Evolutionary conservation across 164 flowering plant genomes (phyloP), one percentile per base, ranked within the genome.

Genomic region (Malania oleifera): DNA sequence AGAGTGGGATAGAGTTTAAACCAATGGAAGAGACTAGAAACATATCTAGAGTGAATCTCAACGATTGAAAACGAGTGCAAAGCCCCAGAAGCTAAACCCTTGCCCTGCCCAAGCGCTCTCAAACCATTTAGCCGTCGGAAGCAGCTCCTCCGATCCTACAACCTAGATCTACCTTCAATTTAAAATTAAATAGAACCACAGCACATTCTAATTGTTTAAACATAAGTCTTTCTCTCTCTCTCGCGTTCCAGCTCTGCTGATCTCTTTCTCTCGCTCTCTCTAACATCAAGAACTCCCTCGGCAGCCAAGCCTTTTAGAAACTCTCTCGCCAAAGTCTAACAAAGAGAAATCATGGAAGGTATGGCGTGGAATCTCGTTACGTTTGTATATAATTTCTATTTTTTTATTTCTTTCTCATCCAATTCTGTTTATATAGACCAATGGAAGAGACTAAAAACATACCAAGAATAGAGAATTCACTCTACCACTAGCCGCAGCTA

Each of bases 111-210:
- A 18, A 25, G 49, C 63, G 63, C 63, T 4, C 49, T 45, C 6
- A 19, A 46, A 18, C 3, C 2, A 25, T 45, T 31, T 66, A 66
- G 70, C 68, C 68, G 68, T 65, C 58, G 22, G 63, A 38, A 56
- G 14, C 0, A 57, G 1, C 27, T 15, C 29, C 24, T 5, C 41
- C 44, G 26, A 63, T 54, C 71, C 15, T 29, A 57, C 75, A 68
- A 68, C 58, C 58, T 40, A 26, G 1, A 38, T 25, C 47, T 49
- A 13, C 45, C 26, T 35, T 43, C 38, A 54, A 61, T 72, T 72
- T 69, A 67, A 72, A 72, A 25, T 67, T 49, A 49, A 61, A 28
- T 24, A 44, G 9, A 61, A 24, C 51, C 13, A 56, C 52, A 45
- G 62, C 62, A 43, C 39, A 24, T 46, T 17, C n/a, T 54, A 52